Conservation (phyloP, 257 asterid species). For the Thymus mandschuricus region DNA sequence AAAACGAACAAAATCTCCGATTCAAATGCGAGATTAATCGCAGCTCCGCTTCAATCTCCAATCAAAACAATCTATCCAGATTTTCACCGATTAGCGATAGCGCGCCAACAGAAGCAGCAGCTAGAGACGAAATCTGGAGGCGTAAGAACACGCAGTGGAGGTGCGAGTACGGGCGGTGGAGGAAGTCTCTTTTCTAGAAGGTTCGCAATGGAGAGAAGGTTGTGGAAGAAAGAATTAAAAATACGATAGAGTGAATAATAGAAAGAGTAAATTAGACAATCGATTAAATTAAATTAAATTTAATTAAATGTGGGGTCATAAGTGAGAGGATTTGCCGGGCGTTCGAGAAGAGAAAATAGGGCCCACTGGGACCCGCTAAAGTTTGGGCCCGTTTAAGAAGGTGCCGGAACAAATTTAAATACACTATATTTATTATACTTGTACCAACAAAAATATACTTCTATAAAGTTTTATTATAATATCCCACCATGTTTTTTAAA, state of each 20-base stretch:
- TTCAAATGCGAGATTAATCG: not conserved
- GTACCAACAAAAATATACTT: no score
- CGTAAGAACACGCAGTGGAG: slow-evolving; percentile 6
- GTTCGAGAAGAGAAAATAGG: slow-evolving; percentile 31
- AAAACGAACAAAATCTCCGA: not conserved
- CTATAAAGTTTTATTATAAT: no score
- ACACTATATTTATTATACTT: no score
- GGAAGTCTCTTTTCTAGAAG: slow-evolving; percentile 43
- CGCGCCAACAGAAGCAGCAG: not conserved
- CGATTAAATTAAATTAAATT: not conserved
- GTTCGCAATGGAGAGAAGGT: slow-evolving; percentile 30
- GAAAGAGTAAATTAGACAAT: not conserved
- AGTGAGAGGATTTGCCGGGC: slow-evolving; percentile 15
- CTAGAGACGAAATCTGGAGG: slow-evolving; percentile 15
- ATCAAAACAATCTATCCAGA: not conserved
- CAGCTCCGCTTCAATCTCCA: not conserved
- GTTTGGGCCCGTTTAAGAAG: slow-evolving; percentile 35
- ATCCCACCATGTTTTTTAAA: no score
- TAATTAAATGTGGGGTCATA: not conserved
- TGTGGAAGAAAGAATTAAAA: not conserved
- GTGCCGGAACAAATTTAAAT: slow-evolving; percentile 29
- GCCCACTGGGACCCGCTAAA: slow-evolving; percentile 21
- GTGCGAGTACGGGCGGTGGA: slow-evolving; percentile 18
- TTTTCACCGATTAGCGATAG: not conserved
- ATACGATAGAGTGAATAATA: not conserved